These are phyloP conservation scores for Lipomyces oligophaga DNA, from an alignment of 805 yeast species.

Conservation along the genomic window DNA sequence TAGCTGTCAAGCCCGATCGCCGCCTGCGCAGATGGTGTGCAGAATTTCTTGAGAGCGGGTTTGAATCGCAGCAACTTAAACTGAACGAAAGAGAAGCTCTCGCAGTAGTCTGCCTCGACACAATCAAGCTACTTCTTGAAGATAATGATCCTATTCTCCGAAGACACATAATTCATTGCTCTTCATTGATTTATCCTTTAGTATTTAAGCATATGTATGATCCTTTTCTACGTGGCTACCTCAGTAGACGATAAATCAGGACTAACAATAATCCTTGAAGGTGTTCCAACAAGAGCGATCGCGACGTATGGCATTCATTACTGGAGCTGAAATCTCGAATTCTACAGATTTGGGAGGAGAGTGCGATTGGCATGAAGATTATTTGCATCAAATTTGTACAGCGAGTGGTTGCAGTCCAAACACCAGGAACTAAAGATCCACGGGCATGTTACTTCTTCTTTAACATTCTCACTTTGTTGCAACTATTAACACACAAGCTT, in stretches of 20 bases:
- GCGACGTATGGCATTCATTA: constrained; percentile 53
- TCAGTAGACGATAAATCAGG: no score
- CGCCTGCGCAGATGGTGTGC: constrained; percentile 39
- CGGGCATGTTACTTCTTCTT: constrained; percentile 25
- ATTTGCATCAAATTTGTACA: constrained; percentile 70
- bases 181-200: constrained; percentile 47
- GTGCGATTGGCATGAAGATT: constrained; percentile 52
- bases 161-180: constrained; percentile 42
- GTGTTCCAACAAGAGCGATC: constrained; percentile 41
- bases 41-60: constrained; percentile 39
- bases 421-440: constrained; percentile 42
- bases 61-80: constrained; percentile 33
- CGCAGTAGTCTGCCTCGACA: constrained; percentile 34
- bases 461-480: not conserved
- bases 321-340: constrained; percentile 54
- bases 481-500: not conserved
- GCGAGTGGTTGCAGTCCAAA: constrained; percentile 53
- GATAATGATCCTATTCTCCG: constrained; percentile 32
- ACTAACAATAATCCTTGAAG: constrained; percentile 4
- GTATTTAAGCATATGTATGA: constrained; percentile 43
- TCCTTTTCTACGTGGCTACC: no score
- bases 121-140: constrained; percentile 31
- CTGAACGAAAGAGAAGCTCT: constrained; percentile 30
- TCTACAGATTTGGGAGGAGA: constrained; percentile 54
- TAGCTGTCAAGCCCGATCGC: constrained; percentile 37